Evolutionary conservation across 2,329 filamentous ascomycete genomes (phyloP).

Genomic region (Dryadomyces sulphureus): DNA sequence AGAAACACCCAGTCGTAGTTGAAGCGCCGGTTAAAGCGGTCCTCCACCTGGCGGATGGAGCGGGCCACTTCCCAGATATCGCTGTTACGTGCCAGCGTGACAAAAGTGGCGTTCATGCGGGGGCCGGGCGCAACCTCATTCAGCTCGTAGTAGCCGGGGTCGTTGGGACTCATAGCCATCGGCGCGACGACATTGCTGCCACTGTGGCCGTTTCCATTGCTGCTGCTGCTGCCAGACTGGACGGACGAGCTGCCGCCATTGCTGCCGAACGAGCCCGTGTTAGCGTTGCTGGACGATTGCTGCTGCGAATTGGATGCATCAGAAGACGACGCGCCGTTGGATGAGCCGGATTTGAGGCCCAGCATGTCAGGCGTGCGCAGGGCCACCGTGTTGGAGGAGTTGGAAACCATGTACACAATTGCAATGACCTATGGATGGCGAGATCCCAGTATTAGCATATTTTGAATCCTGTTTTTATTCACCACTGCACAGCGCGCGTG

Average conservation of each 20-base stretch:
- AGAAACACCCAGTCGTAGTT: constrained; percentile 99
- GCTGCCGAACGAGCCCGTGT: background rate
- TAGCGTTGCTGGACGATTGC: background rate
- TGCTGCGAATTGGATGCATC: background rate
- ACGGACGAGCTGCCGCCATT: background rate
- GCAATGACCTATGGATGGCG: constrained; percentile 38
- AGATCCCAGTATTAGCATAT: background rate
- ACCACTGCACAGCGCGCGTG: background rate
- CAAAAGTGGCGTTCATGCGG: constrained; percentile 93
- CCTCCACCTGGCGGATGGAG: constrained; percentile 91
- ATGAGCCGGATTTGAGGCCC: constrained; percentile 3
- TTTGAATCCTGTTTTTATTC: background rate
- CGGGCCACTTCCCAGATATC: constrained; percentile 95
- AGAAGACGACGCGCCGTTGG: background rate
- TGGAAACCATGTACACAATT: constrained; percentile 71
- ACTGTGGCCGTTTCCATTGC: constrained; percentile 1
- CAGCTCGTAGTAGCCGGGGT: constrained; percentile 37
- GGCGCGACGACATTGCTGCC: constrained; percentile 17
- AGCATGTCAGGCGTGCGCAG: constrained; percentile 11
- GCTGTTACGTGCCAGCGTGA: constrained; percentile 82
- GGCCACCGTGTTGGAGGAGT: constrained; percentile 32
- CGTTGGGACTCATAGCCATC: constrained; percentile 36
- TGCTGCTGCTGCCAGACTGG: background rate
- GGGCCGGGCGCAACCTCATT: constrained; percentile 43
- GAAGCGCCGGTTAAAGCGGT: constrained; percentile 93